Percentiles rank a stretch among this genome's conserved stretches.
These are phyloP conservation scores for Suhomyces choctaworum DNA, from an alignment of 1,139 yeast genomes.

Conservation along the genomic window DNA sequence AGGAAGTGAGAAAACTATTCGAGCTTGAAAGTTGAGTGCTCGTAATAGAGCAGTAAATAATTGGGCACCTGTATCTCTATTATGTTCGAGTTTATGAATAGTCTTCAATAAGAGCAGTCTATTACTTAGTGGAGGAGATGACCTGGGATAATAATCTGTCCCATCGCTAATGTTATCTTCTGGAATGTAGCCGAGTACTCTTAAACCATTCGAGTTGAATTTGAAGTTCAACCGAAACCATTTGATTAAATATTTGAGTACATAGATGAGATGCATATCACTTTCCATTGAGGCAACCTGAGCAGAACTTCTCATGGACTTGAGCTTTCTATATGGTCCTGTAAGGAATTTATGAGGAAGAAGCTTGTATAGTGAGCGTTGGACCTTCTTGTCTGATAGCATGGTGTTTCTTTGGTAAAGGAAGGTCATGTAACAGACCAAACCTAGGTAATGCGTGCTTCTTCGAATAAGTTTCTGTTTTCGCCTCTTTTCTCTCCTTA, in stretches of 20 bases:
- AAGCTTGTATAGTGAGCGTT: constrained; percentile 26
- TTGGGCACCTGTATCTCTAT: constrained; percentile 42
- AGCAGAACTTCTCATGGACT: background rate
- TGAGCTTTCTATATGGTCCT: constrained; percentile 19
- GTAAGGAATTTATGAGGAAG: constrained; percentile 27
- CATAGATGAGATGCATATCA: constrained; percentile 31
- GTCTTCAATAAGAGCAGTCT: constrained; percentile 19
- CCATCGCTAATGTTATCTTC: constrained; percentile 5
- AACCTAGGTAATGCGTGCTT: constrained; percentile 28
- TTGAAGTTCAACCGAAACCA: constrained; percentile 41
- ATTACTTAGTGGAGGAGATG: constrained; percentile 19
- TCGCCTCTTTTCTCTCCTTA: constrained; percentile 1
- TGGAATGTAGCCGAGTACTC: constrained; percentile 37
- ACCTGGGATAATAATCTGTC: constrained; percentile 24
- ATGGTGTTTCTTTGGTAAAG: constrained; percentile 27
- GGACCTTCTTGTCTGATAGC: constrained; percentile 23
- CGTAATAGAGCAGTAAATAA: constrained; percentile 35
- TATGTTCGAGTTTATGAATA: constrained; percentile 31
- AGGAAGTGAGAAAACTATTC: constrained; percentile 39
- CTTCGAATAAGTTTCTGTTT: constrained; percentile 14
- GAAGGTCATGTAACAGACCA: constrained; percentile 28
- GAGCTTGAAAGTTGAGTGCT: constrained; percentile 33
- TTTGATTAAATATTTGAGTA: constrained; percentile 36
- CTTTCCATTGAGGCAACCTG: constrained; percentile 9
- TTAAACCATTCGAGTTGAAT: constrained; percentile 34